Conservation (phyloP, 108 stramenopile genomes). For the Pseudonitzschia delicatissima region DNA sequence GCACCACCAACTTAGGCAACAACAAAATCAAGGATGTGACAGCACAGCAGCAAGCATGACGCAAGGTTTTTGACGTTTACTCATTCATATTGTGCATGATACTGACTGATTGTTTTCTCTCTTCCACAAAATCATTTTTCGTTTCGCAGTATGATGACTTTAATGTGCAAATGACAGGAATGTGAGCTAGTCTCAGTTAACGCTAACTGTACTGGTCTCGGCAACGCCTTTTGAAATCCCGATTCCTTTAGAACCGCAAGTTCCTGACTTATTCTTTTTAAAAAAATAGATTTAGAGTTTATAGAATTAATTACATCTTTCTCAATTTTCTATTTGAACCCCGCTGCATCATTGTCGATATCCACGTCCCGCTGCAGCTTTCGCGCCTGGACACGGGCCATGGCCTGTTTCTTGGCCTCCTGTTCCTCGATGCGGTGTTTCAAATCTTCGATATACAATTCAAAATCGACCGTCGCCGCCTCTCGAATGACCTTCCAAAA, state of each 20-base stretch:
- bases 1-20: slow-evolving; percentile 59
- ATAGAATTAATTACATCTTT: too few relatives aligned
- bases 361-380: slow-evolving; percentile 54
- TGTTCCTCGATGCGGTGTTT: slow-evolving; percentile 81
- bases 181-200: too few relatives aligned
- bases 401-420: slow-evolving; percentile 61
- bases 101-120: not conserved
- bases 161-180: too few relatives aligned
- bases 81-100: not conserved
- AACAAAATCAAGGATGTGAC: too few relatives aligned
- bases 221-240: too few relatives aligned
- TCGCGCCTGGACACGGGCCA: slow-evolving; percentile 42
- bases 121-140: not conserved
- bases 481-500: slow-evolving; percentile 85
- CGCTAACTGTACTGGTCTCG: too few relatives aligned
- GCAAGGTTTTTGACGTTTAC: too few relatives aligned
- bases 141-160: not conserved
- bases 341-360: slow-evolving; percentile 1
- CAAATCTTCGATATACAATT: slow-evolving; percentile 88
- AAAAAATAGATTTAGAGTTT: too few relatives aligned
- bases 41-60: too few relatives aligned
- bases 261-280: too few relatives aligned
- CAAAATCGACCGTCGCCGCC: slow-evolving; percentile 79
- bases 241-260: too few relatives aligned
- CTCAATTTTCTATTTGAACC: too few relatives aligned